Evolutionary conservation across 202 grass and related monocot species (phyloP).

Genomic region (Panicum virgatum): DNA sequence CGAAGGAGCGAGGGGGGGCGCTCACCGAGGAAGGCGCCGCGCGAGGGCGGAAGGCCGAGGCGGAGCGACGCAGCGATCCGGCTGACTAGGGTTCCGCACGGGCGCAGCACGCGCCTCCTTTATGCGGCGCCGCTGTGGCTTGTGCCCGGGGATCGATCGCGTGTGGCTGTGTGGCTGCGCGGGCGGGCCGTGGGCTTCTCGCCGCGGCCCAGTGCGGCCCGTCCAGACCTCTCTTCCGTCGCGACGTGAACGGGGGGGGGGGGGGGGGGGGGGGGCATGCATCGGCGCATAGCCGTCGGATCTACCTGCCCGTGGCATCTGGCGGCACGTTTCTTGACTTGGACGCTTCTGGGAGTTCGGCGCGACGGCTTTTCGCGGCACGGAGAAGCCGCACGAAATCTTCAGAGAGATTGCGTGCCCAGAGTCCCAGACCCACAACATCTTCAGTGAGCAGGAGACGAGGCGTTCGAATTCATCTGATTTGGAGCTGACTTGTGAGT

Average conservation of each 20-base stretch:
- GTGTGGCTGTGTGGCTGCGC: neutral
- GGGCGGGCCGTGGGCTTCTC: neutral
- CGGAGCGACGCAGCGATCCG: neutral
- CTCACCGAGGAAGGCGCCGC: slow-evolving; percentile 24
- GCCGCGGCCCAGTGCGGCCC: neutral
- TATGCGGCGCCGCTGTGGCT: neutral
- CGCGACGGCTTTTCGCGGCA: neutral
- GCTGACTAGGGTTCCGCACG: slow-evolving; percentile 47
- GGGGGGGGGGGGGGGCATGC: no score
- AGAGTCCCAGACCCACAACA: no score
- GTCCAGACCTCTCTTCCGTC: neutral
- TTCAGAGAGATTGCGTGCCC: no score
- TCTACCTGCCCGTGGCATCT: neutral
- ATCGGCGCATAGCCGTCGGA: slow-evolving; percentile 2
- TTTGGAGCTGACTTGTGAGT: neutral
- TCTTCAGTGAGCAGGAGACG: neutral
- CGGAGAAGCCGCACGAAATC: neutral
- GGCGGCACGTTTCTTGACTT: neutral
- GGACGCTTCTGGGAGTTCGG: neutral
- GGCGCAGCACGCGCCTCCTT: neutral
- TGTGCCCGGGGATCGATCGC: no score
- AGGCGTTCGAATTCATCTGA: neutral
- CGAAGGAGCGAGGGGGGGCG: neutral
- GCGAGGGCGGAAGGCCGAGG: neutral
- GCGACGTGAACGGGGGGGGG: neutral